Evolutionary conservation across 116 monocot species (phyloP).

Genomic region (Trichopus zeylanicus): DNA sequence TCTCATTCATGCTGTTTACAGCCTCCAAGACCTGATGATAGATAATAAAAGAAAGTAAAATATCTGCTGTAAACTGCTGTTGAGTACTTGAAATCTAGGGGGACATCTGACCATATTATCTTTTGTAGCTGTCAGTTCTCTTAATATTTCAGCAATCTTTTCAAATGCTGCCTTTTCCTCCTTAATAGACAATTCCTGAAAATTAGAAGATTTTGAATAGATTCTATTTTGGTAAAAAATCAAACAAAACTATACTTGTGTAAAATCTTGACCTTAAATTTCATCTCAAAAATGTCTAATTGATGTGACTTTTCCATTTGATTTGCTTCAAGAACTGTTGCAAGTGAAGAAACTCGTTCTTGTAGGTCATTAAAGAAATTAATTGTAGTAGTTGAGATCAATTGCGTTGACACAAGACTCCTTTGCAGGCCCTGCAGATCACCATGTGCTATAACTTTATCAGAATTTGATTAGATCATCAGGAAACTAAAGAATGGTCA

Average conservation of each 20-base stretch:
- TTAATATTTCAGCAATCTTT: constrained; percentile 52
- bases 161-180: constrained; percentile 50
- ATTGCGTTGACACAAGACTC: constrained; percentile 39
- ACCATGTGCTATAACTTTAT: not conserved
- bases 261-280: constrained; percentile 38
- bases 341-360: constrained; percentile 18
- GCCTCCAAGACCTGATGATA: constrained; percentile 40
- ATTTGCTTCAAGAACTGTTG: constrained; percentile 29
- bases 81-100: not conserved
- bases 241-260: not conserved
- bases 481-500: not conserved
- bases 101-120: constrained; percentile 30
- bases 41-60: not conserved
- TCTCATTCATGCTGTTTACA: constrained; percentile 14
- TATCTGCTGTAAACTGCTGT: not conserved
- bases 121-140: constrained; percentile 26
- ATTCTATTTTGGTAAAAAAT: not conserved
- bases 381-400: constrained; percentile 38
- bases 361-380: constrained; percentile 51
- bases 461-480: not conserved
- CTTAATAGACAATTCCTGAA: constrained; percentile 45
- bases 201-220: not conserved
- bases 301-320: constrained; percentile 20
- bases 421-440: constrained; percentile 38
- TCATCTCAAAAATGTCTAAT: constrained; percentile 29